Base-by-base conservation (phyloP, 306 rosid genomes). In the Carpinus viminea region DNA sequence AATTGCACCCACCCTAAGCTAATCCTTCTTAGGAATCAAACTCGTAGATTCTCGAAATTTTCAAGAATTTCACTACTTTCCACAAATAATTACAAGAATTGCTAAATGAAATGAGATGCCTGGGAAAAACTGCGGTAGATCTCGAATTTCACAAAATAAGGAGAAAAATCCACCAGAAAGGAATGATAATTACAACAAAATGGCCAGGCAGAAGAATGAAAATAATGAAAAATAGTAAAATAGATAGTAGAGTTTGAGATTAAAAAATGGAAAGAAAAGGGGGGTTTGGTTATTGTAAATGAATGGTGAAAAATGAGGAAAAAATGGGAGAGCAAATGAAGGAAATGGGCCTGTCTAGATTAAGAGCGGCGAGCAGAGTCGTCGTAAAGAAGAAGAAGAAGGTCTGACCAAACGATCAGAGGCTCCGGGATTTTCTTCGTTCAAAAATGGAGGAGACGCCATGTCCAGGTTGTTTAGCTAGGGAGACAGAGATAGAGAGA, bases 371-470 rank as follows among this genome's bases (percentile, higher is more conserved):
- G 10, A 82, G 76, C 78, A 26, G 31, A 82, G 78, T 54, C 46
- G 73, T 54, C 38, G 28, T 41, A 26, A 66, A 66, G 20, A 31
- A 31, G 71, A 38, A 62, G 70, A 5, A 2, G 12, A 71, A 12
- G 68, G 15, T 28, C 16, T 73, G 80, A 76, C 15, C 52, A 21
- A 70, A 80, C 53, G 68, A 71, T 80, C 18, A 34, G 74, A 74
- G 36, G 57, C 31, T 68, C 64, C 51, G 34, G 12, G 10, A 70
- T 46, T 20, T 50, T 21, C 73, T 24, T 70, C 5, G 50, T 46
- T 70, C 56, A 48, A 57, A 56, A 74, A 74, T 38, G 77, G 55
- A 55, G 70, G 45, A 28, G 78, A 74, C 70, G 56, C 68, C 56
- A 45, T 74, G 78, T 74, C 70, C 78, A 41, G 55, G 78, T 57